Percentiles rank a stretch among this genome's conserved stretches.
These are phyloP conservation scores for Tulasnella sp. DNA, from an alignment of 768 basidiomycete species.

Conservation along the genomic window DNA sequence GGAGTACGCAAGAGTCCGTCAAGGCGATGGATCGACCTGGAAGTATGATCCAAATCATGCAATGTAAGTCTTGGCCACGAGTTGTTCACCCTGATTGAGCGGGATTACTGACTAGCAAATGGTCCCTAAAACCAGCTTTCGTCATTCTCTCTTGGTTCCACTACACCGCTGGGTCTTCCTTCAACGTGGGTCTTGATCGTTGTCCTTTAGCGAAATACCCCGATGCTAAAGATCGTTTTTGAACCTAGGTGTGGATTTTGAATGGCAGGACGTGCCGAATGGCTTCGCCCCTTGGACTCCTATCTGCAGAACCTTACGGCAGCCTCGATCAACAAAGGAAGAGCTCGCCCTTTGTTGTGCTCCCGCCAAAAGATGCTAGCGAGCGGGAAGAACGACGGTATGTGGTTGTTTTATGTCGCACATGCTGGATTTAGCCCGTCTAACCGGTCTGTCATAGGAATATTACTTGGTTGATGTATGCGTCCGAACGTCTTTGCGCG, in stretches of 20 bases:
- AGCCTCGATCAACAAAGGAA: constrained; percentile 53
- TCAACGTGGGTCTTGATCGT: neutral
- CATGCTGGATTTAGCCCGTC: neutral
- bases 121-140: neutral
- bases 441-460: constrained; percentile 37
- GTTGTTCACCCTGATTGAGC: constrained; percentile 45
- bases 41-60: constrained; percentile 50
- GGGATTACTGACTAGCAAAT: neutral
- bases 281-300: constrained; percentile 44
- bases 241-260: constrained; percentile 49
- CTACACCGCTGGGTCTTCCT: constrained; percentile 1
- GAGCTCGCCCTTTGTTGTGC: constrained; percentile 51
- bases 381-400: constrained; percentile 56
- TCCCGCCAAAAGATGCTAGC: constrained; percentile 49
- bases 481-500: constrained; percentile 57
- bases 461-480: constrained; percentile 65
- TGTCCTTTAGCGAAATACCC: neutral
- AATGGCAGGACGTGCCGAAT: constrained; percentile 53
- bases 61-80: constrained; percentile 40
- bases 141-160: constrained; percentile 4
- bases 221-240: neutral
- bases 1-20: constrained; percentile 46
- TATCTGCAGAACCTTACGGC: constrained; percentile 56
- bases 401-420: neutral
- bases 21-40: constrained; percentile 44